phyloP scores from a whole-genome alignment of 176 grass and related monocot genomes.

The Oryza australiensis region DNA sequence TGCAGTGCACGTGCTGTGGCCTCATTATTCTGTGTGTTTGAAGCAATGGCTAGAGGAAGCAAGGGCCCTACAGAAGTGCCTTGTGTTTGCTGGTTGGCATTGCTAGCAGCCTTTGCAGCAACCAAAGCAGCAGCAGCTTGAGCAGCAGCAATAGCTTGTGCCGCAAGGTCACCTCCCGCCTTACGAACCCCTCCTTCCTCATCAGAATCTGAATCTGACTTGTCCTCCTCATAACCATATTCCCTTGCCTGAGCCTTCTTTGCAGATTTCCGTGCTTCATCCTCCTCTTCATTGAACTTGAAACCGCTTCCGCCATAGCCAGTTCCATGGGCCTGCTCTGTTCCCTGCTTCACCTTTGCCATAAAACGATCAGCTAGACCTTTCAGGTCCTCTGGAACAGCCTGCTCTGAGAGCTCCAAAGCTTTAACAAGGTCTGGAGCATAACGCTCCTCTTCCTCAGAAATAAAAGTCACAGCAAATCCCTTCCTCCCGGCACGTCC shows the following conservation, averaged over 20 bases:
- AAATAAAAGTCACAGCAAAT: slow-evolving; percentile 88
- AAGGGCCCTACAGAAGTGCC: slow-evolving; percentile 41
- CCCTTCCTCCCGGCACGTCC: slow-evolving; percentile 93
- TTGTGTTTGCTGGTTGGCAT: slow-evolving; percentile 43
- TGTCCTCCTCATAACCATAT: slow-evolving; percentile 93
- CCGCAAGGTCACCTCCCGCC: slow-evolving; percentile 67
- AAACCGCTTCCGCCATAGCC: slow-evolving; percentile 97
- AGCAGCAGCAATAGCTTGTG: slow-evolving; percentile 61
- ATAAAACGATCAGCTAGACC: slow-evolving; percentile 78
- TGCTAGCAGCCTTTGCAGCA: slow-evolving; percentile 63
- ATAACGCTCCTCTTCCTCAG: slow-evolving; percentile 88
- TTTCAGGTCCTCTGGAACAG: slow-evolving; percentile 85
- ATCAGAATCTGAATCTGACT: slow-evolving; percentile 94
- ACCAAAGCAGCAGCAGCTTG: slow-evolving; percentile 67
- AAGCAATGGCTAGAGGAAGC: slow-evolving; percentile 49
- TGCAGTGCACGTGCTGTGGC: slow-evolving; percentile 85
- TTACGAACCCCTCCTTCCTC: slow-evolving; percentile 79
- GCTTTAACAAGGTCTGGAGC: slow-evolving; percentile 95
- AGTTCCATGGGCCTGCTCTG: slow-evolving; percentile 83
- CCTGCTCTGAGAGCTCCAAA: slow-evolving; percentile 85
- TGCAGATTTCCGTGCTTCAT: slow-evolving; percentile 79
- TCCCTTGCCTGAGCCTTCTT: slow-evolving; percentile 94
- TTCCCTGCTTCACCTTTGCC: slow-evolving; percentile 91
- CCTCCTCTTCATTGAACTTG: slow-evolving; percentile 97
- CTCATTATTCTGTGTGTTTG: slow-evolving; percentile 59